These are phyloP conservation scores for Senna tora DNA, from an alignment of 306 rosid genomes.

Conservation along the genomic window DNA sequence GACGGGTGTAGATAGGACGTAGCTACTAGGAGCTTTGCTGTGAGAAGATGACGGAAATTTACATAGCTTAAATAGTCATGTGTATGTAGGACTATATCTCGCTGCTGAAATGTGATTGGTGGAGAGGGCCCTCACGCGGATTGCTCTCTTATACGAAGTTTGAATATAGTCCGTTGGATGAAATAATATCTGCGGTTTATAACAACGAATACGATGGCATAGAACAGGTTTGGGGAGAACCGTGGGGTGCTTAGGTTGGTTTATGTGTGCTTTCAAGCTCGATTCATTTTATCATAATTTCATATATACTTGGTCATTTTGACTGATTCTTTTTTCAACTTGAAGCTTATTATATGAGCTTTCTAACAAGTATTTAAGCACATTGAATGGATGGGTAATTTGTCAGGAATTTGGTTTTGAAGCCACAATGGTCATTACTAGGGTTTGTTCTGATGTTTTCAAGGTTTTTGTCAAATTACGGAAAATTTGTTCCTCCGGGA, in stretches of 20 bases:
- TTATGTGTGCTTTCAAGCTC: conserved; percentile 79
- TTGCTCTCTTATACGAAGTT: conserved; percentile 41
- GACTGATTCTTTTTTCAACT: conserved; percentile 29
- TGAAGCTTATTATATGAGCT: conserved; percentile 58
- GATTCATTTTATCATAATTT: conserved; percentile 48
- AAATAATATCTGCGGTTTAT: conserved; percentile 51
- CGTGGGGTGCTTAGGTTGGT: conserved; percentile 13
- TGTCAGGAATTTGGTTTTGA: conserved; percentile 53
- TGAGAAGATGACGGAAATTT: conserved; percentile 46
- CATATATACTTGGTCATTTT: conserved; percentile 3
- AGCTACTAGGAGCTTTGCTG: conserved; percentile 49
- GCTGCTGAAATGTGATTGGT: conserved; percentile 62
- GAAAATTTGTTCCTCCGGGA: conserved; percentile 38
- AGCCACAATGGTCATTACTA: conserved; percentile 61
- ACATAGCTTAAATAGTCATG: conserved; percentile 66
- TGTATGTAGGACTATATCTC: conserved; percentile 42
- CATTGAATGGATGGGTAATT: background rate
- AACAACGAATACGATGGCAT: conserved; percentile 31
- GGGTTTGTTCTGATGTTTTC: conserved; percentile 66
- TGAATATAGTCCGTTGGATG: conserved; percentile 72
- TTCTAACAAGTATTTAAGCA: conserved; percentile 42
- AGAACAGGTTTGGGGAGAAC: conserved; percentile 27
- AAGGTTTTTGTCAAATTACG: conserved; percentile 43
- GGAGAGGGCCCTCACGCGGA: conserved; percentile 53
- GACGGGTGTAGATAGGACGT: background rate